These are phyloP conservation scores for Fraxinus excelsior DNA, from an alignment of 257 asterid species.

Conservation along the genomic window DNA sequence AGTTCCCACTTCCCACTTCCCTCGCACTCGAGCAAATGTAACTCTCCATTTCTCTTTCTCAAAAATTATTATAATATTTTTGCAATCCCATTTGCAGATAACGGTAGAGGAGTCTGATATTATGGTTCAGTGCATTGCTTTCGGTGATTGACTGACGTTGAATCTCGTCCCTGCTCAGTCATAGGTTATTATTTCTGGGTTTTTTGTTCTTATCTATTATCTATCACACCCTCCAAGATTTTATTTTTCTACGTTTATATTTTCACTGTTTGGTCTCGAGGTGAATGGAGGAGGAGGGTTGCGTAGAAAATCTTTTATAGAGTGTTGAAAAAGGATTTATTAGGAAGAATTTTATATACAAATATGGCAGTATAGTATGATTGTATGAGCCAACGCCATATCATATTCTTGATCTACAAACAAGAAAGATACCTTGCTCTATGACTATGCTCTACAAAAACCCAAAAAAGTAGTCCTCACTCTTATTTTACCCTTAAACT, in stretches of 20 bases:
- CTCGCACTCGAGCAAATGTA: background rate
- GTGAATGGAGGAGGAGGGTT: background rate
- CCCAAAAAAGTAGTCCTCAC: constrained; percentile 16
- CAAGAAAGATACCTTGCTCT: constrained; percentile 49
- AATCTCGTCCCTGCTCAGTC: constrained; percentile 27
- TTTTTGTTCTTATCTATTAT: constrained; percentile 31
- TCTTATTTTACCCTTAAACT: constrained; percentile 28
- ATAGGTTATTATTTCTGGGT: constrained; percentile 17
- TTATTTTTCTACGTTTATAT: background rate
- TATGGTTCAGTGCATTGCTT: constrained; percentile 15
- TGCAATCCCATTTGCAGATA: background rate
- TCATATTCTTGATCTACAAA: constrained; percentile 28
- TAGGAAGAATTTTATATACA: background rate
- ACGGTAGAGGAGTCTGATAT: background rate
- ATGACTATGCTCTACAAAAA: constrained; percentile 38
- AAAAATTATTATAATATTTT: background rate
- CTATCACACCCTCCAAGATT: constrained; percentile 23
- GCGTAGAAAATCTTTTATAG: background rate
- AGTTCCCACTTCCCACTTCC: constrained; percentile 21
- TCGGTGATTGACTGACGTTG: constrained; percentile 25
- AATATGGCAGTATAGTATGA: constrained; percentile 24
- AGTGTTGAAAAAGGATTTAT: background rate
- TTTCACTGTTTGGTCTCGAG: background rate
- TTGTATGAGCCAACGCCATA: constrained; percentile 24
- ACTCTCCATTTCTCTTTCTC: background rate